These are phyloP conservation scores for Albugo laibachii DNA, from an alignment of 352 stramenopile species.

Conservation along the genomic window DNA sequence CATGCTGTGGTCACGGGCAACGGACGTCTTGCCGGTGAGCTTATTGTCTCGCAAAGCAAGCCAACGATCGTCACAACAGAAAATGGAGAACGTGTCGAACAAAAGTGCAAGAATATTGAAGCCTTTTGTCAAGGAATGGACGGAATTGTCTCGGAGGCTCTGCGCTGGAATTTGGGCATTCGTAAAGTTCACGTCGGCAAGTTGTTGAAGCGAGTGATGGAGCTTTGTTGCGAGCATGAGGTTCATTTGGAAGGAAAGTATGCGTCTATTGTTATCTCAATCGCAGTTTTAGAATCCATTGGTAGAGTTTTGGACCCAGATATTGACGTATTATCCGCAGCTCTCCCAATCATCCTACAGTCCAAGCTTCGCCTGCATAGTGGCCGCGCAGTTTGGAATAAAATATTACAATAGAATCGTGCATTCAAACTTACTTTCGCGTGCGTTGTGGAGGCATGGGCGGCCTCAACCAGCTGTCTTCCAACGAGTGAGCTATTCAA, in stretches of 20 bases:
- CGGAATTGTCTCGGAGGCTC: conserved; percentile 39
- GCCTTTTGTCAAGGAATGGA: conserved; percentile 58
- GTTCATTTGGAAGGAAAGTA: conserved; percentile 90
- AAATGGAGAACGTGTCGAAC: conserved; percentile 11
- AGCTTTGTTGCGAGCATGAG: conserved; percentile 82
- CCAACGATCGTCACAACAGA: conserved; percentile 8
- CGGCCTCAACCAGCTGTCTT: conserved; percentile 51
- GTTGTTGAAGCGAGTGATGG: conserved; percentile 55
- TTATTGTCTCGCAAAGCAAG: conserved; percentile 54
- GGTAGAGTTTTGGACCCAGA: conserved; percentile 80
- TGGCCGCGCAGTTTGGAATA: conserved; percentile 2
- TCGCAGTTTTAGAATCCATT: conserved; percentile 87
- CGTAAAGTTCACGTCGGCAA: conserved; percentile 58
- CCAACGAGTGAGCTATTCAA: conserved; percentile 48
- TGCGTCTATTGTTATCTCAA: conserved; percentile 86
- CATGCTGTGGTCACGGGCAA: conserved; percentile 61
- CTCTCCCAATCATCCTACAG: conserved; percentile 84
- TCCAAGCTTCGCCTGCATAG: conserved; percentile 69
- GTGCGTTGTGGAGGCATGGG: conserved; percentile 13
- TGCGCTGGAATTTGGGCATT: conserved; percentile 38
- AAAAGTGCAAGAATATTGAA: conserved; percentile 45
- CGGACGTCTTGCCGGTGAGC: conserved; percentile 50
- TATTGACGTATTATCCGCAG: conserved; percentile 75
- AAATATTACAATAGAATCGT: not conserved
- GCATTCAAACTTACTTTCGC: not conserved